Evolutionary conservation across 208 protist genomes (phyloP), one percentile per base, ranked within the genome.

Genomic region (Crithidia sp.): DNA sequence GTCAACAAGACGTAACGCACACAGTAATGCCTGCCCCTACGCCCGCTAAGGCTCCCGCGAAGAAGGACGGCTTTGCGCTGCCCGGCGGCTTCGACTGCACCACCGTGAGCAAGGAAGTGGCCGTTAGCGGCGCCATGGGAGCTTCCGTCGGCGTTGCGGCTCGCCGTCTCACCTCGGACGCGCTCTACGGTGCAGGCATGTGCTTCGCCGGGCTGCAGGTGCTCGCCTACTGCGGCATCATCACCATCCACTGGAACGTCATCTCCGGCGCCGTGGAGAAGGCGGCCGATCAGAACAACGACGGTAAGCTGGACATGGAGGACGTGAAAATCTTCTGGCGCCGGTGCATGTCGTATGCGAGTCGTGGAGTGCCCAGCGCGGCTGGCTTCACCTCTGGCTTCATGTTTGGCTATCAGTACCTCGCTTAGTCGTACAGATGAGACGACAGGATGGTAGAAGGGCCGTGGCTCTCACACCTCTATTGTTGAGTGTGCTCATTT

Each of bases 181-280:
- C 87, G 19, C 67, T 92, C 39, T 92, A 92, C 73, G 83, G 85
- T 8, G 81, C 78, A 3, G 87, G 83, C 2, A 60, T 91, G 39
- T 81, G 76, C 59, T 77, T 95, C 43, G 75, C 82, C 14, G 77
- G 78, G 4, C 74, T 95, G 5, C 85, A 92, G 78, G 74, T 70
- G 47, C 82, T 91, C 16, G 72, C 71, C 72, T 90, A 85, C 77
- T 40, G 86, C 14, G 85, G 87, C 56, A 85, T 87, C 78, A 85
- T 94, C 75, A 70, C 63, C 14, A 83, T 95, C 49, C 76, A 90
- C 77, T 91, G 84, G 83, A 83, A 64, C 67, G 86, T 71, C 57
- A 79, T 95, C 55, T 62, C 84, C 40, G 61, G 68, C 3, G 79
- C 81, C 19, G 40, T 89, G 44, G 65, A 52, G 52, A 81, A 85